phyloP scores from a whole-genome alignment of 2,329 filamentous ascomycete species.

The Sporothrix sp. region DNA sequence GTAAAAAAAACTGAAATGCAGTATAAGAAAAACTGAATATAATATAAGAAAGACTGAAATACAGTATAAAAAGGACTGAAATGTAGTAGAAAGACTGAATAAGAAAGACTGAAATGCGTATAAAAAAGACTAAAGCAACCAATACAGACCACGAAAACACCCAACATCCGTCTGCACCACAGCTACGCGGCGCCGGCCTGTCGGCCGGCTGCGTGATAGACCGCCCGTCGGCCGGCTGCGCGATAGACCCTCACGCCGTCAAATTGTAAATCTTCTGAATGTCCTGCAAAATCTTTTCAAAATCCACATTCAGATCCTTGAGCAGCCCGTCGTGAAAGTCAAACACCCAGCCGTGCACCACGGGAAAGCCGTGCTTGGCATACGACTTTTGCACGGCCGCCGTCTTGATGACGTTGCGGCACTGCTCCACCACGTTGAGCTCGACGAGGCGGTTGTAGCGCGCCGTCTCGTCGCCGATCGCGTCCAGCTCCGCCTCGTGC shows the following conservation, averaged over 20 bases:
- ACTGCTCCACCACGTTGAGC: conserved; percentile 71
- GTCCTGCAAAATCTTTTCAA: conserved; percentile 38
- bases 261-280: conserved; percentile 50
- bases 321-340: conserved; percentile 57
- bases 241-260: conserved; percentile 2
- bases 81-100: too few relatives aligned
- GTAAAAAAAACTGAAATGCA: too few relatives aligned
- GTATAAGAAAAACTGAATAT: too few relatives aligned
- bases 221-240: too few relatives aligned
- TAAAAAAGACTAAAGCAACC: too few relatives aligned
- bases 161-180: too few relatives aligned
- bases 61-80: too few relatives aligned
- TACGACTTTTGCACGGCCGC: conserved; percentile 67
- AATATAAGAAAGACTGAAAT: too few relatives aligned
- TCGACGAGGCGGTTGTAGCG: conserved; percentile 66
- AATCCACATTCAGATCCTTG: conserved; percentile 49
- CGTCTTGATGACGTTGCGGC: conserved; percentile 71
- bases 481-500: conserved; percentile 60
- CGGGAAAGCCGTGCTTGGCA: conserved; percentile 51
- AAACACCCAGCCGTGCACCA: conserved; percentile 69
- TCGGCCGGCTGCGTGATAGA: too few relatives aligned
- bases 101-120: too few relatives aligned
- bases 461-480: conserved; percentile 46
- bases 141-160: too few relatives aligned
- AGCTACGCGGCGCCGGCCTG: too few relatives aligned